These are phyloP conservation scores for Leptomonas pyrrhocoris DNA, from an alignment of 208 protist genomes.

Conservation along the genomic window DNA sequence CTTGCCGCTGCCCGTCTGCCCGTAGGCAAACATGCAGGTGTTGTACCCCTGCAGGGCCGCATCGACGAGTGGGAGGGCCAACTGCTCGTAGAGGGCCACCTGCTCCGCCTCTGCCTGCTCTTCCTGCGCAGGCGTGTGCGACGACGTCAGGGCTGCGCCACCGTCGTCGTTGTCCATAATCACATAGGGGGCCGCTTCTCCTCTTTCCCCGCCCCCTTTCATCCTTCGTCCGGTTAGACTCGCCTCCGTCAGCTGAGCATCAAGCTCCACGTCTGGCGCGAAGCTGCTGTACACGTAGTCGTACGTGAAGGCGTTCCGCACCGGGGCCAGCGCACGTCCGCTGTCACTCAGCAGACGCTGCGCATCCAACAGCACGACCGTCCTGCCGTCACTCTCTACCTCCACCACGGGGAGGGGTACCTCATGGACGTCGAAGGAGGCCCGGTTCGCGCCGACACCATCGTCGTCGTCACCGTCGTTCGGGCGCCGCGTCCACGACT, in stretches of 20 bases:
- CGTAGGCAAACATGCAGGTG: conserved; percentile 91
- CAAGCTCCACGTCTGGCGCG: conserved; percentile 48
- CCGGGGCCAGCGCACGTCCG: not conserved
- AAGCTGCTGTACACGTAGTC: conserved; percentile 72
- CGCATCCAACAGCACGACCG: conserved; percentile 50
- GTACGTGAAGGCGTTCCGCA: conserved; percentile 54
- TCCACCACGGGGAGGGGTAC: conserved; percentile 50
- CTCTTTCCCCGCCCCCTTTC: not conserved
- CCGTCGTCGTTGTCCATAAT: conserved; percentile 11
- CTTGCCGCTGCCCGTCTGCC: conserved; percentile 92
- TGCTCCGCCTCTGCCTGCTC: conserved; percentile 61
- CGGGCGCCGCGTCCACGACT: conserved; percentile 4
- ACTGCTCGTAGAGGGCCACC: conserved; percentile 44
- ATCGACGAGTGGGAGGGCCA: conserved; percentile 55
- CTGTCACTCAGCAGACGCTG: not conserved
- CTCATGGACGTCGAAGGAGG: not conserved
- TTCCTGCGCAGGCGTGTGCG: conserved; percentile 30
- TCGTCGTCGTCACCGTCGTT: conserved; percentile 12
- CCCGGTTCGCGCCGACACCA: not conserved
- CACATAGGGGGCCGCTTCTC: conserved; percentile 4
- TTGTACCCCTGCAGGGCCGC: conserved; percentile 68
- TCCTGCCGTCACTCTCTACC: conserved; percentile 55
- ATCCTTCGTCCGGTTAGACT: not conserved
- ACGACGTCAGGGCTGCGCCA: not conserved
- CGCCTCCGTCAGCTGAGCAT: not conserved